Conservation (phyloP, 1,284 basidiomycete genomes). For the Phaffia rhodozyma region DNA sequence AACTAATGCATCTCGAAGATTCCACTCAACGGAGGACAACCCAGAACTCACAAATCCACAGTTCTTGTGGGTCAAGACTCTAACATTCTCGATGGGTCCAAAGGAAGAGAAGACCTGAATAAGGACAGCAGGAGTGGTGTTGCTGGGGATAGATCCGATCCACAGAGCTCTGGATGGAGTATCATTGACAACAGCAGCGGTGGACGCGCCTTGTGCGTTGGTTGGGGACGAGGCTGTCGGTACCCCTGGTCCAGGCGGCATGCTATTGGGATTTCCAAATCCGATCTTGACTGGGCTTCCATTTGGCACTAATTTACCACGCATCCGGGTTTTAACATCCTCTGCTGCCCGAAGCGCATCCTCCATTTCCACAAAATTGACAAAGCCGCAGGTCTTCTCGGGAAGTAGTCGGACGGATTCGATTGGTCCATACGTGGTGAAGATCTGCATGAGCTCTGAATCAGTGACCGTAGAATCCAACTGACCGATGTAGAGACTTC, state of each 20-base stretch:
- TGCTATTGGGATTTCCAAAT: constrained; percentile 92
- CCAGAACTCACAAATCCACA: constrained; percentile 67
- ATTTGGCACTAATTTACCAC: constrained; percentile 77
- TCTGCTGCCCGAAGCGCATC: constrained; percentile 94
- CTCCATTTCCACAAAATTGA: constrained; percentile 89
- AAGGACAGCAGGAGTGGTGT: constrained; percentile 70
- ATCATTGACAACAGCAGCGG: neutral
- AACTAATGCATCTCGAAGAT: constrained; percentile 19
- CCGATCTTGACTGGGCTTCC: constrained; percentile 91
- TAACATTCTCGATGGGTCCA: constrained; percentile 89
- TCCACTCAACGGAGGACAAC: neutral
- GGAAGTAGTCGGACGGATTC: constrained; percentile 86
- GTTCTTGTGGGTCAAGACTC: constrained; percentile 92
- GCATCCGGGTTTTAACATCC: constrained; percentile 77
- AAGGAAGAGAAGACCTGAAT: constrained; percentile 70
- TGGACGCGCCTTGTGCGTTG: constrained; percentile 45
- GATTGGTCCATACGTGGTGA: constrained; percentile 90
- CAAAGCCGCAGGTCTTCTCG: constrained; percentile 90
- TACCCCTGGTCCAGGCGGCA: constrained; percentile 46
- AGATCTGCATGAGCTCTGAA: constrained; percentile 86
- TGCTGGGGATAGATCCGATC: constrained; percentile 89
- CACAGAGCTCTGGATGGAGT: constrained; percentile 53
- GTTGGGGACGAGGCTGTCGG: constrained; percentile 24
- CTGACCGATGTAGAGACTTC: constrained; percentile 95
- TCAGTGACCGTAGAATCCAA: constrained; percentile 84